Evolutionary conservation across 495 filamentous ascomycete genomes (phyloP), one percentile per base, ranked within the genome.

Genomic region (Tirmania nivea): DNA sequence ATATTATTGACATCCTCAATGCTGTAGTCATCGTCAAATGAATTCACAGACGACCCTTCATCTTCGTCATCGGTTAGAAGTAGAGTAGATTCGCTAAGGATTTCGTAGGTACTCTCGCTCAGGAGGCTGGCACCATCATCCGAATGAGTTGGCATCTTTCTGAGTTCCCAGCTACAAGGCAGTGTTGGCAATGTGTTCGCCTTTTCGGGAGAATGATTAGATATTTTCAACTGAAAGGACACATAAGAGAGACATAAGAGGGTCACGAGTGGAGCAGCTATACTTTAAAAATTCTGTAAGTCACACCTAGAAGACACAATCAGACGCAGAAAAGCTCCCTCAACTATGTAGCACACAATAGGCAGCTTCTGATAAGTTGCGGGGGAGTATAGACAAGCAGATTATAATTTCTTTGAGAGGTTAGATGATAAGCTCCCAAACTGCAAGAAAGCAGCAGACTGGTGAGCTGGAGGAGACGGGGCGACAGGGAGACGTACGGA

Each of bases 61-160:
- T 65, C 62, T 51, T 65, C 62, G 50, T 65, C 62, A 16, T 64
- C 59, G 25, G 61, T 61, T 52, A 61, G 56, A 34, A 59, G 45
- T 14, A 61, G 35, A 34, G 58, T 64, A 42, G 62, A 64, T 50
- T 59, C 59, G 3, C 54, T 59, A 51, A 65, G 62, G 10, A 65
- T 61, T 51, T 65, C 62, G 52, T 64, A 65, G 36, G 61, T 54
- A 50, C 62, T 65, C 50, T 64, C 62, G 9, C 55, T 56, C 53
- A 64, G 56, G 14, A 34, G 11, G 54, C 58, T 54, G n/a, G 48
- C n/a, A 12, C 25, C 48, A 12, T 19, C 16, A 50, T 50, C 16
- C n/a, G 11, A 50, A 3, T 19, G 21, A 3, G 21, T 50, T n/a
- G 48, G 0, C 16, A 50, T 50, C 25, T 19, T 50, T 16, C n/a